Conservation (phyloP, 176 grass and related monocot genomes). For the Avena atlantica region DNA sequence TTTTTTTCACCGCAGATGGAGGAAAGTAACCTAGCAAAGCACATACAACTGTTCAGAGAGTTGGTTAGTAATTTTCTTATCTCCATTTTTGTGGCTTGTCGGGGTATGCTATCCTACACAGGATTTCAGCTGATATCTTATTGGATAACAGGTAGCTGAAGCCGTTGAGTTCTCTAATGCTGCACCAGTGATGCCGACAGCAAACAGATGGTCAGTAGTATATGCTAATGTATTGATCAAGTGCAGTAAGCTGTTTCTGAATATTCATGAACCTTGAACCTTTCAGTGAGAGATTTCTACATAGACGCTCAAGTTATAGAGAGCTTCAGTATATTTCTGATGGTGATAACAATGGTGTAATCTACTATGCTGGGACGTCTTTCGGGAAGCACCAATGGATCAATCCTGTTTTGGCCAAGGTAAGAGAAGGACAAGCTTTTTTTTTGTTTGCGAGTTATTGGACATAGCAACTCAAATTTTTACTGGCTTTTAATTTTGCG, state of each 20-base stretch:
- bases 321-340: conserved; percentile 95
- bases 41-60: conserved; percentile 60
- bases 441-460: conserved; percentile 4
- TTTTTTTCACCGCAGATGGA: conserved; percentile 67
- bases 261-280: conserved; percentile 35
- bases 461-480: neutral
- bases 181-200: conserved; percentile 38
- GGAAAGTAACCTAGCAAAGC: conserved; percentile 70
- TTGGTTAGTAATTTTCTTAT: conserved; percentile 52
- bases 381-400: conserved; percentile 93
- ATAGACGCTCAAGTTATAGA: conserved; percentile 91
- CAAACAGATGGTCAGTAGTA: conserved; percentile 66
- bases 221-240: conserved; percentile 22
- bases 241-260: conserved; percentile 20
- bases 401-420: conserved; percentile 95
- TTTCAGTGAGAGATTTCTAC: conserved; percentile 79
- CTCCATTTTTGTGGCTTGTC: neutral
- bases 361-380: conserved; percentile 92
- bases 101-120: neutral
- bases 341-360: conserved; percentile 86
- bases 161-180: conserved; percentile 66
- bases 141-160: conserved; percentile 67
- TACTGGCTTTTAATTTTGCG: conserved; percentile 32
- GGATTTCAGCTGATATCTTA: conserved; percentile 24
- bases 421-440: conserved; percentile 35